Conservation (phyloP, 257 asterid species). For the Fraxinus quadrangulata region DNA sequence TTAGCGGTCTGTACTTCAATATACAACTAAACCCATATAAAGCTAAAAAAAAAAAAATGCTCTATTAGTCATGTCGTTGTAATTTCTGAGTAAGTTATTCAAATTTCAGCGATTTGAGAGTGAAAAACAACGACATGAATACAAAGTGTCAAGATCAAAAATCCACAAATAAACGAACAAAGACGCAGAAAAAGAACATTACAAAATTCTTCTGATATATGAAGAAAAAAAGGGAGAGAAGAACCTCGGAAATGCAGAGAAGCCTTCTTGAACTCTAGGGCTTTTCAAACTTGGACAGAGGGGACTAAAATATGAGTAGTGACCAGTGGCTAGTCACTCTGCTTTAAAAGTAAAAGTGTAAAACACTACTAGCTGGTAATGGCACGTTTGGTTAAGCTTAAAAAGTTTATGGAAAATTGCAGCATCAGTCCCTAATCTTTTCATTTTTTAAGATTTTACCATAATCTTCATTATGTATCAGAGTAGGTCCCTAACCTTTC, state of each 20-base stretch:
- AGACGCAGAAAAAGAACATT: neutral
- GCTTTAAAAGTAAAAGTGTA: too few relatives aligned
- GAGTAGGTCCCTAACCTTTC: too few relatives aligned
- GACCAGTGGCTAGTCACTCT: too few relatives aligned
- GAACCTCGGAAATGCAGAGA: neutral
- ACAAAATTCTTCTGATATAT: neutral
- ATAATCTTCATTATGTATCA: too few relatives aligned
- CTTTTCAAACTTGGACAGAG: neutral
- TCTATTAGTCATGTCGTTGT: neutral
- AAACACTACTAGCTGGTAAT: too few relatives aligned
- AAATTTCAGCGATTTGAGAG: neutral
- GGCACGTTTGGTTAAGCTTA: too few relatives aligned
- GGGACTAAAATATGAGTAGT: too few relatives aligned
- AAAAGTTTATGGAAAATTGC: too few relatives aligned
- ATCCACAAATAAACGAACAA: neutral
- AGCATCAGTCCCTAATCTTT: too few relatives aligned
- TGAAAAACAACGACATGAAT: neutral
- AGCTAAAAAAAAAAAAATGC: neutral
- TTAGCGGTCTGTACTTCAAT: neutral
- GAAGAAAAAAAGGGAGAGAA: slow-evolving; percentile 3
- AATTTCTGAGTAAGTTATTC: neutral
- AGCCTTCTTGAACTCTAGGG: slow-evolving; percentile 29
- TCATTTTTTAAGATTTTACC: too few relatives aligned
- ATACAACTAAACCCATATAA: neutral
- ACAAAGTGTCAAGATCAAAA: neutral